Conservation (phyloP, 345 rosid species). For the Turnera subulata region DNA sequence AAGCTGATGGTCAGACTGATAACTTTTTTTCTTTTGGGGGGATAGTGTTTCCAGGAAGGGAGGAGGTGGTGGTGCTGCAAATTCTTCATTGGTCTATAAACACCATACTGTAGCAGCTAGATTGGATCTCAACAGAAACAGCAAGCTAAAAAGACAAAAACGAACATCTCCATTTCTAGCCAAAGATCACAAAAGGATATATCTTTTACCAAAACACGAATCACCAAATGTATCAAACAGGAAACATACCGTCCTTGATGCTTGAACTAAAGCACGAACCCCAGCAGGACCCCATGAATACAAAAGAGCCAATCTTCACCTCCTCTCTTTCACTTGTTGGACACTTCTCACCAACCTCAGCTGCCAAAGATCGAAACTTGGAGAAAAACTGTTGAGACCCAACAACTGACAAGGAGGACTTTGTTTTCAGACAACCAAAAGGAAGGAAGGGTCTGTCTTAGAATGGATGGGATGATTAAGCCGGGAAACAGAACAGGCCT, state of each 20-base stretch:
- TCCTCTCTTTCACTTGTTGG: not conserved
- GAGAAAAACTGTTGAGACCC: conserved; percentile 1
- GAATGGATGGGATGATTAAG: not conserved
- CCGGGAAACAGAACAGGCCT: conserved; percentile 5
- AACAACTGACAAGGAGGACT: conserved; percentile 1
- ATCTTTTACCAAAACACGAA: not conserved
- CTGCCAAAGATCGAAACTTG: conserved; percentile 1
- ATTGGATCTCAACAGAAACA: not conserved
- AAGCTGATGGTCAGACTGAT: too few species aligned
- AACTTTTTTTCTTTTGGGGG: too few species aligned
- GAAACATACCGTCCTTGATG: conserved; percentile 48
- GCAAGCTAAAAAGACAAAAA: not conserved
- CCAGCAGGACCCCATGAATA: conserved; percentile 75
- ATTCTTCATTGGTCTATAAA: too few species aligned
- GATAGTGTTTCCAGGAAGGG: too few species aligned
- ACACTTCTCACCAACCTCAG: not conserved
- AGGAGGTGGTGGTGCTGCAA: too few species aligned
- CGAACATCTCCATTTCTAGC: conserved; percentile 1
- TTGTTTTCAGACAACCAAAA: not conserved
- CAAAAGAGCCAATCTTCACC: conserved; percentile 5
- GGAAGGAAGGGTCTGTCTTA: not conserved
- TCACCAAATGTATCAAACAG: not conserved
- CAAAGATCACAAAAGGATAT: conserved; percentile 6
- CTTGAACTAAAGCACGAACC: conserved; percentile 72
- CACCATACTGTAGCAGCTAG: conserved; percentile 3